Evolutionary conservation across 768 basidiomycete species (phyloP), one percentile per base, ranked within the genome.

Genomic region (Naganishia friedmannii): DNA sequence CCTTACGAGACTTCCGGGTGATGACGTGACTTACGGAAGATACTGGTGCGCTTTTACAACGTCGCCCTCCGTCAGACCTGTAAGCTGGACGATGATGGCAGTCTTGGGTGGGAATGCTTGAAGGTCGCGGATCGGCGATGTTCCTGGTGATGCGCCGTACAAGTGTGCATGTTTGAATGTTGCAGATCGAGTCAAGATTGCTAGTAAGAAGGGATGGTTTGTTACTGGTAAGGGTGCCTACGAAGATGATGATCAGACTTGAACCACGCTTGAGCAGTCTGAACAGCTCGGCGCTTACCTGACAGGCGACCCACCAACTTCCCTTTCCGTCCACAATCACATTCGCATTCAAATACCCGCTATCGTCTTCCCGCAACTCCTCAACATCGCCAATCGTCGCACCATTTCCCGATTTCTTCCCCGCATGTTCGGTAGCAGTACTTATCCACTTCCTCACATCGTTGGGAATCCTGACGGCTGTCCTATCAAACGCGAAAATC

Each of bases 321-420:
- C 77, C 79, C 37, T 74, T 73, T 2, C 70, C 71, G 69, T 78
- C 77, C 9, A 63, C 67, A 15, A 82, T 72, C 39, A 79, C 77
- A 71, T 80, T 81, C 17, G 81, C 81, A 70, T 81, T 81, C 45
- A 82, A 46, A 69, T 82, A 82, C 28, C 60, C 73, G 8, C 73
- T 72, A 15, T 70, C 72, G 3, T 74, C 73, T 0, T 69, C 60
- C 9, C 60, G 21, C n/a, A 63, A 19, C 26, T 63, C 39, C 42
- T 63, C 60, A 10, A 63, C 60, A 28, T 63, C 60, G 17, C 73
- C 32, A 51, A 55, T 37, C 6, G 17, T 13, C 21, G 1, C 7
- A 2, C 28, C 32, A 4, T 55, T 3, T 21, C 46, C 37, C 9
- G 9, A 8, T 2, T 51, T 29, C n/a, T 15, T 58, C 34, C 29